These are phyloP conservation scores for Zarea fungicola DNA, from an alignment of 2,329 filamentous ascomycete genomes.

Conservation along the genomic window DNA sequence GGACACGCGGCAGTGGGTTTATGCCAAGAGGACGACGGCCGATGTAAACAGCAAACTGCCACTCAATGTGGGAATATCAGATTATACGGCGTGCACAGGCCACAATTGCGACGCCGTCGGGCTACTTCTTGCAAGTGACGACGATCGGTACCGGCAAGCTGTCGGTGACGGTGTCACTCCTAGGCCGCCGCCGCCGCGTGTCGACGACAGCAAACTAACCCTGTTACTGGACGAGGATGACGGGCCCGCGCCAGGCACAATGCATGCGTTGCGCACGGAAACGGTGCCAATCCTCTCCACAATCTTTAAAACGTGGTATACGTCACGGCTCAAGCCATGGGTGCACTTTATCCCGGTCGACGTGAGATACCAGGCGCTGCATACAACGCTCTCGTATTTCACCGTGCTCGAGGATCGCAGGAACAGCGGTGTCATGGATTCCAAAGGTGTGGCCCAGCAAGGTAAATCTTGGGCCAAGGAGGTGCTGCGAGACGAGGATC, in stretches of 20 bases:
- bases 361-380: conserved; percentile 65
- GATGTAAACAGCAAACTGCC: conserved; percentile 50
- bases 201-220: conserved; percentile 54
- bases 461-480: conserved; percentile 60
- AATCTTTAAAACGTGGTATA: conserved; percentile 75
- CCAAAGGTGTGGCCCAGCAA: conserved; percentile 58
- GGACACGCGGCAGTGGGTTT: conserved; percentile 35
- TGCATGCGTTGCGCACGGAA: conserved; percentile 60
- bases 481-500: conserved; percentile 65
- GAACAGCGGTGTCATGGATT: conserved; percentile 48
- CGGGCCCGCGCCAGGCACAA: conserved; percentile 55
- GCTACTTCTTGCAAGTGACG: conserved; percentile 28
- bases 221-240: conserved; percentile 67
- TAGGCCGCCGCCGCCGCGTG: conserved; percentile 46
- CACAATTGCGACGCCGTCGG: conserved; percentile 28
- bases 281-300: conserved; percentile 66
- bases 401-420: conserved; percentile 40
- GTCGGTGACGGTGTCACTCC: conserved; percentile 32
- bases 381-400: conserved; percentile 71
- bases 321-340: conserved; percentile 69
- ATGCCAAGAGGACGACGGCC: conserved; percentile 35
- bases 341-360: conserved; percentile 77
- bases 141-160: conserved; percentile 15
- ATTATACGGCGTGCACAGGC: conserved; percentile 51
- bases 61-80: conserved; percentile 55